Percentiles rank a stretch among this genome's conserved stretches.
These are phyloP conservation scores for Lecanicillium sp. DNA, from an alignment of 2,329 filamentous ascomycete species.

Conservation along the genomic window DNA sequence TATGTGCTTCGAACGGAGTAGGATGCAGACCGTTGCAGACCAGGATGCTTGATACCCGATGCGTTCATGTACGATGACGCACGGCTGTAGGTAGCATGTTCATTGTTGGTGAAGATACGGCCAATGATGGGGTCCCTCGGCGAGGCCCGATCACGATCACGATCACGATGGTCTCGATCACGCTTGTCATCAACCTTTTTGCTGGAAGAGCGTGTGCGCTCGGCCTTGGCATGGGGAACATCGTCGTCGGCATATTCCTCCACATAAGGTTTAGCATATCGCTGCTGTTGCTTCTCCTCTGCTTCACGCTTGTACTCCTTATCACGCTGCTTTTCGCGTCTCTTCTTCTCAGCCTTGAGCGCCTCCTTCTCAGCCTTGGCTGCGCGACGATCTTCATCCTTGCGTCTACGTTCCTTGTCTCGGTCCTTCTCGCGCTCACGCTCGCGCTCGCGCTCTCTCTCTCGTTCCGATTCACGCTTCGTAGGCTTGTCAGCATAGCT, in stretches of 20 bases:
- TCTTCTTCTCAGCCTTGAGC: conserved; percentile 26
- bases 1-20: conserved; percentile 16
- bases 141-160: conserved; percentile 1
- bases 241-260: conserved; percentile 25
- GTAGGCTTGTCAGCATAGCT: conserved; percentile 40
- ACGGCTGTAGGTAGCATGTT: conserved; percentile 12
- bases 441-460: conserved; percentile 26
- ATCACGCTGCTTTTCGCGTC: conserved; percentile 25
- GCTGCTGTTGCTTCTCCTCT: conserved; percentile 26
- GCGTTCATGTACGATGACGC: conserved; percentile 22
- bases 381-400: conserved; percentile 19
- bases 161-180: background rate
- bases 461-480: conserved; percentile 34
- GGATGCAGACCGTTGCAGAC: conserved; percentile 14
- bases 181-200: conserved; percentile 26
- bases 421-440: conserved; percentile 25
- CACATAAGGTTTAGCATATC: conserved; percentile 21
- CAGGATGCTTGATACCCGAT: conserved; percentile 17
- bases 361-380: conserved; percentile 25
- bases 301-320: conserved; percentile 29
- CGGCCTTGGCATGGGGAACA: conserved; percentile 15
- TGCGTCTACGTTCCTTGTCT: conserved; percentile 24
- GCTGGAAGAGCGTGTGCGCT: conserved; percentile 31
- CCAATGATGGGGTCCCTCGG: conserved; percentile 12
- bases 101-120: conserved; percentile 15